Percentiles rank a stretch among this genome's conserved stretches.
Evolutionary conservation across 352 stramenopile genomes (phyloP).

Genomic region (Phytophthora citrophthora): DNA sequence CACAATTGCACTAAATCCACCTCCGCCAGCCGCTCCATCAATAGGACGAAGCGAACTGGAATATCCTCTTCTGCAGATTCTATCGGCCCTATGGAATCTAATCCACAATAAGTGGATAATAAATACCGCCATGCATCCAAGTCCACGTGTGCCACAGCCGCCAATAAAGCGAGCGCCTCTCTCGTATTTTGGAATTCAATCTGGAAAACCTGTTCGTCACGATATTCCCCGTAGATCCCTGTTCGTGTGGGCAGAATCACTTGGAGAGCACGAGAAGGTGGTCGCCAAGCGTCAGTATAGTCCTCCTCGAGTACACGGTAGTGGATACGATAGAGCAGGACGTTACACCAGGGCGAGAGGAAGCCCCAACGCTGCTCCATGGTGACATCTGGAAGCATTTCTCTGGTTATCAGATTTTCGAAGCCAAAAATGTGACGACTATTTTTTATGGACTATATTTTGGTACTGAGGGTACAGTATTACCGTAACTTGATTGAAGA

Average conservation of each 20-base stretch:
- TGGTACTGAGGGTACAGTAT: no score
- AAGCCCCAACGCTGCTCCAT: constrained; percentile 20
- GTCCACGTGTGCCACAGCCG: constrained; percentile 16
- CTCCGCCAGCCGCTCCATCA: constrained; percentile 13
- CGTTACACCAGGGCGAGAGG: constrained; percentile 13
- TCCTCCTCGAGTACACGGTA: not conserved
- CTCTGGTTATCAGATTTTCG: constrained; percentile 10
- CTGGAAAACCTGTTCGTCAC: constrained; percentile 12
- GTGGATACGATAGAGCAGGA: constrained; percentile 12
- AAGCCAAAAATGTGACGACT: not conserved
- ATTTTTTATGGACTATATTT: not conserved
- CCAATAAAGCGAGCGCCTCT: constrained; percentile 21
- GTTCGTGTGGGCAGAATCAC: constrained; percentile 8
- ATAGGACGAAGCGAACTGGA: constrained; percentile 3
- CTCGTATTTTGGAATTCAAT: constrained; percentile 23
- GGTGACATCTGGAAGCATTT: not conserved
- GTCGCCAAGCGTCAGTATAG: not conserved
- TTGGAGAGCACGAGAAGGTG: not conserved
- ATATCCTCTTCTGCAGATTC: constrained; percentile 3
- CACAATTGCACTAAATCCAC: constrained; percentile 18
- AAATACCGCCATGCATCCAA: constrained; percentile 19
- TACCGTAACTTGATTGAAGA: no score
- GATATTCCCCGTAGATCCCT: constrained; percentile 9
- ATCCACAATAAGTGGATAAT: constrained; percentile 15
- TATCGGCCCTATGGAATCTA: constrained; percentile 6